Percentiles rank a stretch among this genome's conserved stretches.
Evolutionary conservation across 441 rosid species (phyloP).

Genomic region (Biscutella auriculata): DNA sequence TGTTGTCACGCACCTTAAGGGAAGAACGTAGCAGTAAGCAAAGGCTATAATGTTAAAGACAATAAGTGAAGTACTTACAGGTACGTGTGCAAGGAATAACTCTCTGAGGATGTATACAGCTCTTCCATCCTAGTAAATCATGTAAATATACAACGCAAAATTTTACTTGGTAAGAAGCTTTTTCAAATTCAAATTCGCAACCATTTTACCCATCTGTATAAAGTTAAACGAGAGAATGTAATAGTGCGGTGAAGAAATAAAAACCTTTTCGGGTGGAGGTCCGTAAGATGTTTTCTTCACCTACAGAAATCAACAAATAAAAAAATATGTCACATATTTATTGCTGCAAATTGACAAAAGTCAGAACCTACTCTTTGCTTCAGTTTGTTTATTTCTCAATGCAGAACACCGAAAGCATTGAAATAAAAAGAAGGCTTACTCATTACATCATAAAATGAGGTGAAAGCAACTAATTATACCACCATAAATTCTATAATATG

Average conservation of each 20-base stretch:
- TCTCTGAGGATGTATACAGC: conserved; percentile 57
- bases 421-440: not conserved
- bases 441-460: not conserved
- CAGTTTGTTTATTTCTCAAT: not conserved
- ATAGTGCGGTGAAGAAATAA: not conserved
- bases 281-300: conserved; percentile 38
- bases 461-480: not conserved
- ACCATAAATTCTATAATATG: not conserved
- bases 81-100: conserved; percentile 83
- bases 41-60: not conserved
- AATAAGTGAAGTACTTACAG: conserved; percentile 37
- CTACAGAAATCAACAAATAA: conserved; percentile 29
- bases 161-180: not conserved
- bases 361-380: not conserved
- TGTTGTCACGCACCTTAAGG: conserved; percentile 46
- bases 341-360: conserved; percentile 1
- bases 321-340: conserved; percentile 1
- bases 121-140: conserved; percentile 50
- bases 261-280: conserved; percentile 40
- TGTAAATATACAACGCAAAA: conserved; percentile 4
- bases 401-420: not conserved
- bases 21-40: conserved; percentile 16
- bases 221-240: not conserved
- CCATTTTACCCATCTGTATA: not conserved
- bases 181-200: not conserved